phyloP scores from a whole-genome alignment of 495 filamentous ascomycete genomes.

The Parachaetomium inaequale region DNA sequence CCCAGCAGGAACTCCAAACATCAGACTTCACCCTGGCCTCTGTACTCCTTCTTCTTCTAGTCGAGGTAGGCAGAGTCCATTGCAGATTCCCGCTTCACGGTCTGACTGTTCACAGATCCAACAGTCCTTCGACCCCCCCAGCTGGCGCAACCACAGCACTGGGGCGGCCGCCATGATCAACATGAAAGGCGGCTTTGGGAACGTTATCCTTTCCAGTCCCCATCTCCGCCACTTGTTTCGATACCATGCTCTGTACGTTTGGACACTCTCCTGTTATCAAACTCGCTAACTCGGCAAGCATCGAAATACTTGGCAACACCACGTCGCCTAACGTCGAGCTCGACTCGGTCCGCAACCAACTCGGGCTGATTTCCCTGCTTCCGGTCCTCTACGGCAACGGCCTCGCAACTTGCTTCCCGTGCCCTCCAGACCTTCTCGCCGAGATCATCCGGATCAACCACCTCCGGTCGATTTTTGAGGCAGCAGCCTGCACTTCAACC shows the following conservation, averaged over 20 bases:
- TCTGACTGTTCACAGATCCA: slow-evolving; percentile 4
- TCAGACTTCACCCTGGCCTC: slow-evolving; percentile 1
- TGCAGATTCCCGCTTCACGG: neutral
- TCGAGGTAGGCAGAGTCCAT: neutral
- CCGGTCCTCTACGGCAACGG: slow-evolving; percentile 13
- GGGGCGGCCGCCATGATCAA: slow-evolving; percentile 4
- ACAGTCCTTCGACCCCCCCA: neutral
- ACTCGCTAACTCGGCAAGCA: neutral
- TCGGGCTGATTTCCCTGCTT: slow-evolving; percentile 2
- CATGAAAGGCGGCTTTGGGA: neutral
- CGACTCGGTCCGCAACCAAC: neutral
- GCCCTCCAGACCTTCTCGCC: slow-evolving; percentile 1
- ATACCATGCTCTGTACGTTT: slow-evolving; percentile 12
- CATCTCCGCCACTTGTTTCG: slow-evolving; percentile 4
- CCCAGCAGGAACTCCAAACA: neutral
- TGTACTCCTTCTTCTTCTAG: neutral
- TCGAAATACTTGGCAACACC: slow-evolving; percentile 4
- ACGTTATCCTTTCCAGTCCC: neutral
- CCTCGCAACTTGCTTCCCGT: slow-evolving; percentile 7
- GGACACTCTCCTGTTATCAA: too few relatives aligned
- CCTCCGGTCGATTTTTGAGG: neutral
- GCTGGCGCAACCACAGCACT: slow-evolving; percentile 7
- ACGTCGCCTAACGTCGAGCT: neutral
- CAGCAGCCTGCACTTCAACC: neutral
- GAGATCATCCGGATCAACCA: slow-evolving; percentile 19